A percentile compares a stretch with the other conserved stretches of the same genome.
phyloP scores from a whole-genome alignment of 139 green algal genomes.

The Closterium sp. region DNA sequence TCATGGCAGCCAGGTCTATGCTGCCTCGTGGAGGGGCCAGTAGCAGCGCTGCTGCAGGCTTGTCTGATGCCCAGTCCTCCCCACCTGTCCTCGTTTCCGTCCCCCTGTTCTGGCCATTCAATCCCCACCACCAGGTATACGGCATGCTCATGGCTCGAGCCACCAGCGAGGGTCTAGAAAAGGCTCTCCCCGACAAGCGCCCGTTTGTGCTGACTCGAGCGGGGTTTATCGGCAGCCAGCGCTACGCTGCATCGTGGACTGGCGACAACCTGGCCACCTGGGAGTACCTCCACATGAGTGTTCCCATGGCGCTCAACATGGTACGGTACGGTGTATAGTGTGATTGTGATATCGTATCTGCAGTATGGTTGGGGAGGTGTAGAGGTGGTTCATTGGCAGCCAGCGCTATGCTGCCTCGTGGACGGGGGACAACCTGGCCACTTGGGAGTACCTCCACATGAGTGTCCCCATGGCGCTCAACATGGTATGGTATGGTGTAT shows the following conservation, averaged over 20 bases:
- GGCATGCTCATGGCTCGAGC: conserved; percentile 50
- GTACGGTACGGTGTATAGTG: neutral
- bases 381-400: neutral
- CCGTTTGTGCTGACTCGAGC: conserved; percentile 48
- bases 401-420: conserved; percentile 49
- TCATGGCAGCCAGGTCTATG: no score
- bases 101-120: no score
- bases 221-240: conserved; percentile 33
- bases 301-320: conserved; percentile 8
- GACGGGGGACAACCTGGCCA: conserved; percentile 49
- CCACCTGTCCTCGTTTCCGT: no score
- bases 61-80: no score
- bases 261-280: conserved; percentile 43
- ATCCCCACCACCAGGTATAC: neutral
- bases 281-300: conserved; percentile 15
- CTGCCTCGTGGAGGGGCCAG: no score
- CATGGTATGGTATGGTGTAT: no score
- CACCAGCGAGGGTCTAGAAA: conserved; percentile 26
- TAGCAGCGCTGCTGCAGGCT: no score
- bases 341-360: neutral
- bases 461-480: neutral
- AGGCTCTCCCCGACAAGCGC: conserved; percentile 9
- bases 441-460: neutral
- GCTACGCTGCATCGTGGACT: conserved; percentile 49
- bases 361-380: no score